A percentile compares a stretch with the other conserved stretches of the same genome.
Conservation (phyloP, 371 early-diverging fungal genomes). For the Haplosporangium sp. region DNA sequence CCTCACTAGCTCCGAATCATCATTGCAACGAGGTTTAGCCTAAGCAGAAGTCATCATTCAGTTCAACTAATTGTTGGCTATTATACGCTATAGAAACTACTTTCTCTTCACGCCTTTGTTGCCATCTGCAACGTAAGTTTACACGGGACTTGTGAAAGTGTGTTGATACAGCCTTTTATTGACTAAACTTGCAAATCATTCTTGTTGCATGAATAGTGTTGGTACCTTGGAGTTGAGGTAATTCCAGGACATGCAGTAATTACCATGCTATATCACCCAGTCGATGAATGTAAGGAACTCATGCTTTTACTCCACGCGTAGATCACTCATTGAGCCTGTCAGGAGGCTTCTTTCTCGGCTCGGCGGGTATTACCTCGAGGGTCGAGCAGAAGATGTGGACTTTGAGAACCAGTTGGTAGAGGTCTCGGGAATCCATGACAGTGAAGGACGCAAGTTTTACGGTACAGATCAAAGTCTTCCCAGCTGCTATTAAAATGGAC, state of each 20-base stretch:
- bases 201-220: slow-evolving; percentile 81
- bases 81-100: slow-evolving; percentile 71
- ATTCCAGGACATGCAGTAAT: neutral
- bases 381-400: slow-evolving; percentile 74
- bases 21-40: too few species aligned
- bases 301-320: slow-evolving; percentile 38
- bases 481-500: too few species aligned
- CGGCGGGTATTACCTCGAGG: slow-evolving; percentile 67
- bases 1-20: too few species aligned
- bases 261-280: neutral
- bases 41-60: too few species aligned
- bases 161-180: neutral
- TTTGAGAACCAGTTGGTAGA: slow-evolving; percentile 71
- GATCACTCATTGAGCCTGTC: slow-evolving; percentile 79
- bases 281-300: slow-evolving; percentile 27
- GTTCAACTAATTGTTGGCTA: neutral
- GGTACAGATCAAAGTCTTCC: slow-evolving; percentile 45
- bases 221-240: slow-evolving; percentile 87
- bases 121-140: slow-evolving; percentile 74
- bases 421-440: slow-evolving; percentile 57
- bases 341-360: slow-evolving; percentile 68
- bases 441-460: slow-evolving; percentile 63
- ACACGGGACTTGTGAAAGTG: neutral
- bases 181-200: slow-evolving; percentile 6
- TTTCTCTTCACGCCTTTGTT: slow-evolving; percentile 90